phyloP scores from a whole-genome alignment of 202 grass and related monocot genomes.

The Setaria viridis region DNA sequence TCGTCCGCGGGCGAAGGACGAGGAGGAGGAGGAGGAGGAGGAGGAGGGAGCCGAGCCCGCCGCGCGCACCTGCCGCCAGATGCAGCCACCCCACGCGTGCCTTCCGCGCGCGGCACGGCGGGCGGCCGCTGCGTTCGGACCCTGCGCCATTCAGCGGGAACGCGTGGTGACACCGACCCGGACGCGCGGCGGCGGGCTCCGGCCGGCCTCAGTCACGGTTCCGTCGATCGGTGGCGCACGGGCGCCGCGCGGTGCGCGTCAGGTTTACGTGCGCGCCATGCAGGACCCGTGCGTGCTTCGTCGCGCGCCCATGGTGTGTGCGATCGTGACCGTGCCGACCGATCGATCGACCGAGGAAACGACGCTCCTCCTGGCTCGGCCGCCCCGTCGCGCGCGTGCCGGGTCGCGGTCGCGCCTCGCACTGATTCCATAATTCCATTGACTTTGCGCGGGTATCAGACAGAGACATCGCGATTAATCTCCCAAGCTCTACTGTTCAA shows the following conservation, averaged over 20 bases:
- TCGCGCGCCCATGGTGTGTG: neutral
- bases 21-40: neutral
- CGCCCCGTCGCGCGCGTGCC: slow-evolving; percentile 9
- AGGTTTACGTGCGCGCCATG: neutral
- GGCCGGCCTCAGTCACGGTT: neutral
- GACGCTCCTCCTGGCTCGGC: neutral
- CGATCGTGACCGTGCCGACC: neutral
- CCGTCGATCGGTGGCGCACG: neutral
- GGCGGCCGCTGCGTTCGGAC: neutral
- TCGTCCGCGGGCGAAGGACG: neutral
- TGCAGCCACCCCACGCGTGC: neutral
- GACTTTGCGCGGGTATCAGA: neutral
- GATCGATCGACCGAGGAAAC: neutral
- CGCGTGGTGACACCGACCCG: neutral
- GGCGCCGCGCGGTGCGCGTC: neutral
- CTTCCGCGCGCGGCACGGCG: slow-evolving; percentile 2
- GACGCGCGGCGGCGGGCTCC: neutral
- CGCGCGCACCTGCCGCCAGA: neutral
- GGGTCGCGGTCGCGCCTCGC: neutral
- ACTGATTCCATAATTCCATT: neutral
- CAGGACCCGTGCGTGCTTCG: no score
- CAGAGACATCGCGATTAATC: neutral
- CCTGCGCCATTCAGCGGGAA: neutral
- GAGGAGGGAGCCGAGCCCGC: neutral
- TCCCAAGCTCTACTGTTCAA: neutral